These are phyloP conservation scores for Saccharomycopsis babjevae DNA, from an alignment of 805 yeast genomes.

Conservation along the genomic window DNA sequence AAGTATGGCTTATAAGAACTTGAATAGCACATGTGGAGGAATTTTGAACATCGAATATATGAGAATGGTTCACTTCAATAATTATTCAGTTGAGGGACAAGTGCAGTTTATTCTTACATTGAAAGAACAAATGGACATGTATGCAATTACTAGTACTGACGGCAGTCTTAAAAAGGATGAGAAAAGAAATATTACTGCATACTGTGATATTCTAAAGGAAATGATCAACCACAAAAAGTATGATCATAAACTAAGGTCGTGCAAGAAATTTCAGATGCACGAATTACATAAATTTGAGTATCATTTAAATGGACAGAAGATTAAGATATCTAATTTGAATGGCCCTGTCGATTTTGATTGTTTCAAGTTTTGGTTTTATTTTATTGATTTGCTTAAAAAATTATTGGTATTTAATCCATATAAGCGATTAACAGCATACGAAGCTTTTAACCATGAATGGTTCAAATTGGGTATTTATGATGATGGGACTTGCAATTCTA, in stretches of 20 bases:
- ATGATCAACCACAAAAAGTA: not conserved
- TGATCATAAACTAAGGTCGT: not conserved
- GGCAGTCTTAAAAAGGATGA: not conserved
- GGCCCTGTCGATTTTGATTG: conserved; percentile 40
- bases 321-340: not conserved
- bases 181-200: not conserved
- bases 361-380: conserved; percentile 76
- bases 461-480: conserved; percentile 52
- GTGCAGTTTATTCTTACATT: not conserved
- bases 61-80: not conserved
- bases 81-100: conserved; percentile 1
- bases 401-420: conserved; percentile 65
- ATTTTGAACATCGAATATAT: conserved; percentile 5
- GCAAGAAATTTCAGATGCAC: not conserved
- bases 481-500: conserved; percentile 32
- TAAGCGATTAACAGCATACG: conserved; percentile 61
- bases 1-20: not conserved
- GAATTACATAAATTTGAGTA: not conserved
- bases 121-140: not conserved
- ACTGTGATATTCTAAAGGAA: not conserved
- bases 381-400: conserved; percentile 55
- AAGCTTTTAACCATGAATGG: conserved; percentile 78
- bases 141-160: not conserved
- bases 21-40: conserved; percentile 11
- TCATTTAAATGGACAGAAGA: not conserved